Base-by-base conservation (phyloP, 2,329 filamentous ascomycete species). In the Penicillium sp. region DNA sequence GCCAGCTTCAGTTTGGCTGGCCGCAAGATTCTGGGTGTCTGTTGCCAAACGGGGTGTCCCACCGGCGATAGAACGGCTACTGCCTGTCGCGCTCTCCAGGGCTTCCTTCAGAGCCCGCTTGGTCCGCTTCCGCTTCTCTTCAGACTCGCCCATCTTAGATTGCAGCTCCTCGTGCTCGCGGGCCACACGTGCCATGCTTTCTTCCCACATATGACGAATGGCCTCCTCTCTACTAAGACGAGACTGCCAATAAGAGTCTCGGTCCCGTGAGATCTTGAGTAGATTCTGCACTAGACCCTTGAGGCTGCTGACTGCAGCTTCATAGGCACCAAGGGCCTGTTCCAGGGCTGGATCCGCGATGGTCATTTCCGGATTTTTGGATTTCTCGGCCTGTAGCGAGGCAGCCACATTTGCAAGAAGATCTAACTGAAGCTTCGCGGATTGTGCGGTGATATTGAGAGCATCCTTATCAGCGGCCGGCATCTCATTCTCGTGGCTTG, bases 131-230 rank as follows among this genome's bases (percentile, higher is more conserved):
- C 92, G 86, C 81, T 96, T 97, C 71, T 89, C 85, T 73, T 97
- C 93, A 1, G 92, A 90, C 75, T 96, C 90, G 45, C 90, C 91
- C 60, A 97, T 90, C 57, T 88, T 89, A 37, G 86, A 90, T 72
- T 97, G 91, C 1, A 99, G 83, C 51, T 92, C 85, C 75, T 97
- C 94, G 68, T 99, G 94, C 73, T 99, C 94, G 56, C 86, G 87
- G 19, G 93, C 94, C n/a, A 99, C 89, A 68, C 93, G 88, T 10
- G 94, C 92, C 94, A 99, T 97, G 76, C 93, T 97, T 69, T 99
- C 94, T 76, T 99, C 94, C 94, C 94, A 99, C 86, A 99, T 90
- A 59, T 90, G 88, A 38, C 94, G 87, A 77, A 97, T 89, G 71
- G 96, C 91, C 43, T 88, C 88, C 77, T 99, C 94, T 54, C 92